Base-by-base conservation (phyloP, 176 grass and related monocot genomes). In the Zea luxurians region DNA sequence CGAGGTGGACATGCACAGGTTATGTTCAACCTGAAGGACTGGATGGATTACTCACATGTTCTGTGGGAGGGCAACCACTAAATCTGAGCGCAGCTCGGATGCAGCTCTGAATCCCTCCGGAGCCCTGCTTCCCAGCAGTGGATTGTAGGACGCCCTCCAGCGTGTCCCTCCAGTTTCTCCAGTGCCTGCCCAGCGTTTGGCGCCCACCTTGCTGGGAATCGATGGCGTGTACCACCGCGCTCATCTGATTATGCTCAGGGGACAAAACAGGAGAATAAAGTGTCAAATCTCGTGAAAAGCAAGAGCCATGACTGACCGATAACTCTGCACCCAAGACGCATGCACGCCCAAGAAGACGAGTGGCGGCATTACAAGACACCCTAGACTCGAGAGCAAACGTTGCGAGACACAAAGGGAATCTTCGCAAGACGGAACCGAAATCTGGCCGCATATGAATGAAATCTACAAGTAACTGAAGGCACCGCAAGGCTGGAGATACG, bases 111-210 rank as follows among this genome's bases (percentile, higher is more conserved):
- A 97, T 91, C 54, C 93, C 93, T 50, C 91, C 91, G 40, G 76
- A 4, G 55, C 79, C 84, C 80, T 90, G 85, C 50, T 64, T 79
- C 49, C 68, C 69, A 21, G 44, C 40, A 16, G 80, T 82, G 37
- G 76, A 87, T n/a, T 76, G 65, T 9, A 97, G 58, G 50, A 89
- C 76, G 38, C 71, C 80, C 76, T 97, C 66, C 10, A 97, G 61
- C 13, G 88, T 86, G 61, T 89, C 49, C 88, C 71, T 93, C 93
- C 93, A 93, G 76, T 78, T 86, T 63, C 71, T 83, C 93, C 93
- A 97, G 53, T 83, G 88, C 3, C 73, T 65, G 21, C 43, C 59
- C 1, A 52, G 58, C 13, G 2, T 11, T 1, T 21, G 37, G 64
- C 44, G 27, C 6, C 59, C 66, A 7, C 37, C 64, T 65, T 76